These are phyloP conservation scores for Trametes coccinea DNA, from an alignment of 768 basidiomycete species.

Conservation along the genomic window DNA sequence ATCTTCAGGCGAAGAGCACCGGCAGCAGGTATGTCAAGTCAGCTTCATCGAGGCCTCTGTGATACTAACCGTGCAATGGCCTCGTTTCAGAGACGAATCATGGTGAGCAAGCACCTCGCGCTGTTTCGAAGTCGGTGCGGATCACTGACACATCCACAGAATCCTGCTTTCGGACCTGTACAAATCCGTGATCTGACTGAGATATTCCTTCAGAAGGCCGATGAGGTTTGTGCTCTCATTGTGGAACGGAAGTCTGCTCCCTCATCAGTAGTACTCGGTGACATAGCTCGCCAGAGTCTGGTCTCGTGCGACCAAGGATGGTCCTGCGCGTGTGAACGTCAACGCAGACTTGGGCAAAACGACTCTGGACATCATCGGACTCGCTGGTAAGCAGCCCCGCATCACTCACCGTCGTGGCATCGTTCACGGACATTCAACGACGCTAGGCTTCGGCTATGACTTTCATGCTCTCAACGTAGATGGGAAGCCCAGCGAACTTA, in stretches of 20 bases:
- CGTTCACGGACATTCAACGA: not conserved
- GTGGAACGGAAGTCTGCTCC: too few species aligned
- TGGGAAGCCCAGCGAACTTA: slow-evolving; percentile 32
- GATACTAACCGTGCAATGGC: not conserved
- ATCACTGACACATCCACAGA: slow-evolving; percentile 36
- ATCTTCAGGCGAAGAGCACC: slow-evolving; percentile 36
- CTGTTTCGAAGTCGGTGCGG: not conserved
- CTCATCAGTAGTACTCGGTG: too few species aligned
- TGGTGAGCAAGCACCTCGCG: slow-evolving; percentile 24
- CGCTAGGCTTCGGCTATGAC: slow-evolving; percentile 36
- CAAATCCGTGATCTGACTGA: slow-evolving; percentile 60
- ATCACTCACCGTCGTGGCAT: not conserved
- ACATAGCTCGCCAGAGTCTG: slow-evolving; percentile 26
- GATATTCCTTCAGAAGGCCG: slow-evolving; percentile 57
- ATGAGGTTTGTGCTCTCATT: slow-evolving; percentile 37
- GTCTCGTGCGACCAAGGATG: slow-evolving; percentile 31
- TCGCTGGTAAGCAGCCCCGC: slow-evolving; percentile 33
- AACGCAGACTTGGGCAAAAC: slow-evolving; percentile 36
- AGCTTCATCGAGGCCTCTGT: too few species aligned
- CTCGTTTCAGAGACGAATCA: slow-evolving; percentile 23
- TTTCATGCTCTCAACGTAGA: slow-evolving; percentile 34
- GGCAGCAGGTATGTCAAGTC: slow-evolving; percentile 37
- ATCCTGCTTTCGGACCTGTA: slow-evolving; percentile 64
- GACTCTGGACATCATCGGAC: slow-evolving; percentile 46
- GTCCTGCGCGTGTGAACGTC: slow-evolving; percentile 32